Evolutionary conservation across 139 green algal genomes (phyloP).

Genomic region (Tetradesmus lagerheimii): DNA sequence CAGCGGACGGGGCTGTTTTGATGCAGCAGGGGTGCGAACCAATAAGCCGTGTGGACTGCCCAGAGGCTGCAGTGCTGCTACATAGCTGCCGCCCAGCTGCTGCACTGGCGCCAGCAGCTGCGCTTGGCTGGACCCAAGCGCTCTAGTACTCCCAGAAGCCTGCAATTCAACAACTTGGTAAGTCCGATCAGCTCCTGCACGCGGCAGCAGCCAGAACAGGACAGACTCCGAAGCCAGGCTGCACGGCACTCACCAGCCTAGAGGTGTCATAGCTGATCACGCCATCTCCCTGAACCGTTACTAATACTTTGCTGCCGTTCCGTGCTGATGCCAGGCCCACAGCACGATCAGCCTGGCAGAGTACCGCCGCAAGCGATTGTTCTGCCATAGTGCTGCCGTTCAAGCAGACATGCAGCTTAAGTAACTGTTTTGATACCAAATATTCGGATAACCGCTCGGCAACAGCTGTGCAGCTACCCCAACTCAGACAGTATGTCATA

Average conservation of each 20-base stretch:
- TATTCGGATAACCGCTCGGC: not conserved
- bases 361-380: not conserved
- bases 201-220: not conserved
- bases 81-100: conserved; percentile 28
- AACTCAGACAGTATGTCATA: not conserved
- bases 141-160: not conserved
- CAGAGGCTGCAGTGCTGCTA: conserved; percentile 43
- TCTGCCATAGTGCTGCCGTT: conserved; percentile 18
- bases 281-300: conserved; percentile 34
- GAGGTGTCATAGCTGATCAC: conserved; percentile 13
- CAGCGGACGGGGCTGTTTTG: conserved; percentile 7
- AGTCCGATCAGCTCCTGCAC: not conserved
- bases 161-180: not conserved
- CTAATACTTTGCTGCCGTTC: conserved; percentile 6
- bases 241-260: conserved; percentile 8
- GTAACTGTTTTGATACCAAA: not conserved
- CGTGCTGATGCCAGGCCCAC: not conserved
- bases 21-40: not conserved
- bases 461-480: not conserved
- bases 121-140: conserved; percentile 27
- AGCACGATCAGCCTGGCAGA: conserved; percentile 11
- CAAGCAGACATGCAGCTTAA: not conserved
- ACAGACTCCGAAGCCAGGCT: not conserved
- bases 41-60: conserved; percentile 23
- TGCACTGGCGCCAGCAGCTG: conserved; percentile 43